Conservation (phyloP, 495 filamentous ascomycete genomes). For the Neurospora sp. region DNA sequence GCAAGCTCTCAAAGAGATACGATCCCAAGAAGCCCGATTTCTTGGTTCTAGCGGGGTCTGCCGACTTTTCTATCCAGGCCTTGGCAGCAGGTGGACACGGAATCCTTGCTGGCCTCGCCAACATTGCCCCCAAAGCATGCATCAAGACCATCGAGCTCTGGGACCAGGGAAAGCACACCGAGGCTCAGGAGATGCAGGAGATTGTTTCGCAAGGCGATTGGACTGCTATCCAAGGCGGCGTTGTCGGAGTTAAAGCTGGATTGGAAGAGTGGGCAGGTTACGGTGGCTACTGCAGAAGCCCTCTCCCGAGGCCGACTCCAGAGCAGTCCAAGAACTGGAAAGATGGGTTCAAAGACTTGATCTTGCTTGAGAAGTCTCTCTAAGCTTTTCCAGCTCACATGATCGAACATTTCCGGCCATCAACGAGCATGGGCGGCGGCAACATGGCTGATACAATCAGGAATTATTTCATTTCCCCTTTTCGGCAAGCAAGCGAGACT, state of each 20-base stretch:
- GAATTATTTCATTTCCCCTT: not conserved
- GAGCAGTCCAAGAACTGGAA: slow-evolving; percentile 52
- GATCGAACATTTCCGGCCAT: not conserved
- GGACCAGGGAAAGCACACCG: slow-evolving; percentile 51
- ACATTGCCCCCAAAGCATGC: slow-evolving; percentile 72
- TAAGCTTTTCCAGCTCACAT: slow-evolving; percentile 3
- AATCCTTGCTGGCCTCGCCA: slow-evolving; percentile 75
- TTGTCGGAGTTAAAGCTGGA: slow-evolving; percentile 75
- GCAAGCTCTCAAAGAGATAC: slow-evolving; percentile 59
- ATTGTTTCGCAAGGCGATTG: slow-evolving; percentile 77
- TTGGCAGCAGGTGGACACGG: slow-evolving; percentile 77
- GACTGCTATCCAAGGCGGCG: slow-evolving; percentile 76
- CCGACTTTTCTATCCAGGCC: slow-evolving; percentile 81
- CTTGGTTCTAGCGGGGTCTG: slow-evolving; percentile 77
- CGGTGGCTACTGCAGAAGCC: slow-evolving; percentile 65
- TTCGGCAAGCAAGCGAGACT: not conserved
- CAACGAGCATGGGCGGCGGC: not conserved
- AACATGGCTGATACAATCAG: not conserved
- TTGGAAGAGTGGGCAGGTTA: slow-evolving; percentile 71
- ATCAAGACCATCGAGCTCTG: slow-evolving; percentile 65
- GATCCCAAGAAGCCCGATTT: slow-evolving; percentile 49
- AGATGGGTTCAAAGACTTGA: slow-evolving; percentile 63
- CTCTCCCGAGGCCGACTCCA: slow-evolving; percentile 58
- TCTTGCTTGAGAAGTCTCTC: slow-evolving; percentile 52
- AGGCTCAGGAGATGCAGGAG: slow-evolving; percentile 69